Base-by-base conservation (phyloP, 2,329 filamentous ascomycete species). In the Apiospora malaysiana region DNA sequence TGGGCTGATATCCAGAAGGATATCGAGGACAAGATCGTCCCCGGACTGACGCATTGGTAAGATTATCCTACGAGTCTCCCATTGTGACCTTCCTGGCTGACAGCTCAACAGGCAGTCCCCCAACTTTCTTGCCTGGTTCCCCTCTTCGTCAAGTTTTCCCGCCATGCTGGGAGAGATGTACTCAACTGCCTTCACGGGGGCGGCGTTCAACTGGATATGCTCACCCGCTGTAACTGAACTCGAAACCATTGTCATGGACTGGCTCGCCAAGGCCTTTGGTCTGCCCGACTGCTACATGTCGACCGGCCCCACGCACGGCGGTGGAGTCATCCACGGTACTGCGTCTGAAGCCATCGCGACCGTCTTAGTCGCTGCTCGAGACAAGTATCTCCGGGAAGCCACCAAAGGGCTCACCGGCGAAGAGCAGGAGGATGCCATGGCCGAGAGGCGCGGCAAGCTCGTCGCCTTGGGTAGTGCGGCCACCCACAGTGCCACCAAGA, bases 201-300 rank as follows among this genome's bases (percentile, higher is more conserved):
- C 95, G 0, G 94, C 94, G 49, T 98, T 98, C 86, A 98, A 98
- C 83, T 98, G 95, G 95, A 91, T 98, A 74, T 98, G 95, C 83
- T 94, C 92, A 7, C 95, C 95, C 0, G 94, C 93, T 8, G 92
- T 96, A 23, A 98, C 95, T 0, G 95, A 98, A 83, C 88, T 98
- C 66, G 95, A 98, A 85, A 97, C 95, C 0, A 88, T 98, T 32
- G 92, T 97, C 59, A 87, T 98, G 80, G 95, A 98, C 82, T 98
- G 95, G 95, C 84, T 98, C 4, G 94, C 92, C 21, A 89, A 92
- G 79, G 87, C 94, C 10, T 82, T 98, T 16, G 89, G 84, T 1
- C 84, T 98, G 32, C 94, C 95, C 0, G 82, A 87, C 14, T 92
- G 88, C 75, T 98, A 91, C 78, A 84, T 92, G 25, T 95, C 92